Conservation (phyloP, 129 eudicot species). For the Pseudognaphalium luteoalbum region DNA sequence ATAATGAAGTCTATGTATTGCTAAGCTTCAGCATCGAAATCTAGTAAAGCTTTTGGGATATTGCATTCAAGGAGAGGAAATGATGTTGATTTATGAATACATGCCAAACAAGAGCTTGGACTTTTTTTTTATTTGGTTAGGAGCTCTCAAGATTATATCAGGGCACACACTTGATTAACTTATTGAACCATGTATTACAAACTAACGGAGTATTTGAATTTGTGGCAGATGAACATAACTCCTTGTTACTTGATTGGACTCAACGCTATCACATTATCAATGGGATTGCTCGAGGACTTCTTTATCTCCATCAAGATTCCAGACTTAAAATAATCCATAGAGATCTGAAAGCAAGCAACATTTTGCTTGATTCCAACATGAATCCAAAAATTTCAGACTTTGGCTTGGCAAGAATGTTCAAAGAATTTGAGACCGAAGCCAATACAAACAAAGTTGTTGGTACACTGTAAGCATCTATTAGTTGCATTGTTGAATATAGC, state of each 20-base stretch:
- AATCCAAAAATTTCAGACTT: constrained; percentile 49
- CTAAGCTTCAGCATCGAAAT: constrained; percentile 37
- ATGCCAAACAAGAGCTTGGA: constrained; percentile 36
- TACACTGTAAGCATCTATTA: constrained; percentile 33
- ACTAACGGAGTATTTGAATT: neutral
- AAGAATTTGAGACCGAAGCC: constrained; percentile 28
- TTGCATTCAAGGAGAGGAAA: constrained; percentile 32
- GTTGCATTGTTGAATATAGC: neutral
- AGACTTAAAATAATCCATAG: constrained; percentile 30
- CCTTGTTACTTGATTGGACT: constrained; percentile 34
- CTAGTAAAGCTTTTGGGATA: constrained; percentile 33
- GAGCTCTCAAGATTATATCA: constrained; percentile 10
- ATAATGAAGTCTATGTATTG: constrained; percentile 36
- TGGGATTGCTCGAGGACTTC: constrained; percentile 48
- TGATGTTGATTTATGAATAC: constrained; percentile 33
- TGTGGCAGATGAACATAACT: constrained; percentile 14
- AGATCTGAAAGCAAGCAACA: constrained; percentile 45
- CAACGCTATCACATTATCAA: constrained; percentile 40
- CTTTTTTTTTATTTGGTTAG: constrained; percentile 27
- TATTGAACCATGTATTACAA: neutral
- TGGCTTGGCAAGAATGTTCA: constrained; percentile 45
- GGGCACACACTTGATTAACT: neutral
- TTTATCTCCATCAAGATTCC: constrained; percentile 51
- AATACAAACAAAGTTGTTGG: constrained; percentile 42
- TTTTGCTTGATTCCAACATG: constrained; percentile 36